Evolutionary conservation across 345 rosid genomes (phyloP).

Genomic region (Citrus maxima): DNA sequence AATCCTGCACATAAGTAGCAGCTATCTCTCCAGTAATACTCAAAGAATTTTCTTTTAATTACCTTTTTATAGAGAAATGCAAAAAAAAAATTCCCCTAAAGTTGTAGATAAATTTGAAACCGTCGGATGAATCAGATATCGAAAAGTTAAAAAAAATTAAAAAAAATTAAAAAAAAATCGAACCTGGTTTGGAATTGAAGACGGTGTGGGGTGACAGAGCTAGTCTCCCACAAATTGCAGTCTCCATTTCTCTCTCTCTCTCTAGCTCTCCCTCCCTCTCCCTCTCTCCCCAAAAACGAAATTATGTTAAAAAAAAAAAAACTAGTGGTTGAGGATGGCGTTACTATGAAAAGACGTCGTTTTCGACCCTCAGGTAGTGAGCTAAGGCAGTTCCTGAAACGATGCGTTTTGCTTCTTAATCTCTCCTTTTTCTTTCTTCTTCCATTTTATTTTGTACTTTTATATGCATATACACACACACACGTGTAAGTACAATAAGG

Average conservation of each 20-base stretch:
- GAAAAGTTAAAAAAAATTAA: not conserved
- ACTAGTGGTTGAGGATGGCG: slow-evolving; percentile 8
- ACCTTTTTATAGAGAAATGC: too few relatives aligned
- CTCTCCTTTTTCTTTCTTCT: not conserved
- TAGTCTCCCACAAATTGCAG: slow-evolving; percentile 69
- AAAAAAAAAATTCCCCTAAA: not conserved
- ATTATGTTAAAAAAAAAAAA: not conserved
- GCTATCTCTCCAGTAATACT: not conserved
- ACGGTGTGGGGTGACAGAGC: slow-evolving; percentile 64
- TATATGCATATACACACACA: too few relatives aligned
- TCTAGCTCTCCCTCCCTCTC: not conserved
- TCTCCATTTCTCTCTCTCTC: slow-evolving; percentile 45
- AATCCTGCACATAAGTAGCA: not conserved
- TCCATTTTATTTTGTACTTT: too few relatives aligned
- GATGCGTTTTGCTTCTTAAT: slow-evolving; percentile 9
- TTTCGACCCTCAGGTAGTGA: not conserved
- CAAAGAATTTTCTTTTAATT: not conserved
- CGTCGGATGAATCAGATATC: slow-evolving; percentile 1
- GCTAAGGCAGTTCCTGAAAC: not conserved
- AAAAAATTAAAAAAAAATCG: not conserved
- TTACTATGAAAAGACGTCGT: not conserved
- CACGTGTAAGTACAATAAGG: too few relatives aligned
- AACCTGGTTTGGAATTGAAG: slow-evolving; percentile 61
- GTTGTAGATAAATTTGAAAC: not conserved
- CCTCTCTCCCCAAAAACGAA: slow-evolving; percentile 1